Conservation (phyloP, 2,329 filamentous ascomycete species). For the Verticillium longisporum region DNA sequence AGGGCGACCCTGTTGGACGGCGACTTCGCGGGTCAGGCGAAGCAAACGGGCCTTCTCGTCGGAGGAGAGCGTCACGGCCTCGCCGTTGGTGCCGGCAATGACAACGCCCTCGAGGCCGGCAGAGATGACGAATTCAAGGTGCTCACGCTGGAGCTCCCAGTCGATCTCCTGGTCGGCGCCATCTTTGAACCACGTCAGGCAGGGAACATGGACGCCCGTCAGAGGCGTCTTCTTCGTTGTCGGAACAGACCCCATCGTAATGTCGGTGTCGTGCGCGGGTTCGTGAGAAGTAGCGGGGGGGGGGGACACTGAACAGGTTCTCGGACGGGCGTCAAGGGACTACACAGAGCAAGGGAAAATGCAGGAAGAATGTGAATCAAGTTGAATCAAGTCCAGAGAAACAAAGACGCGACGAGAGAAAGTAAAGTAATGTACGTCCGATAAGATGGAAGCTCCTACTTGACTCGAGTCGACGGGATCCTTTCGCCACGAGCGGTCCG, state of each 20-base stretch:
- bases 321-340: neutral
- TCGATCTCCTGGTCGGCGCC: constrained; percentile 44
- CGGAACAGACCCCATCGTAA: constrained; percentile 20
- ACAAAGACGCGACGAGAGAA: neutral
- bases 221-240: constrained; percentile 27
- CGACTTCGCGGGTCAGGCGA: constrained; percentile 51
- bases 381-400: neutral
- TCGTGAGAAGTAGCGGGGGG: neutral
- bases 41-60: constrained; percentile 59
- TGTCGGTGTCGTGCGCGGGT: neutral
- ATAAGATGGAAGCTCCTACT: neutral
- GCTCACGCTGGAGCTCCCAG: constrained; percentile 45
- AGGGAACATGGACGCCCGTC: constrained; percentile 49
- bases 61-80: constrained; percentile 62
- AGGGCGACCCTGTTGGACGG: constrained; percentile 46
- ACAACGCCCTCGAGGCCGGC: constrained; percentile 53
- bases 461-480: neutral
- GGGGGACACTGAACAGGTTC: neutral
- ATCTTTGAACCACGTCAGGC: constrained; percentile 46
- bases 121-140: constrained; percentile 45
- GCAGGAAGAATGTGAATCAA: neutral
- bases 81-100: constrained; percentile 67
- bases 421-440: neutral
- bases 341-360: neutral
- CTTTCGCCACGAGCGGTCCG: neutral